These are phyloP conservation scores for Backusella macrospora DNA, from an alignment of 192 early-diverging fungal genomes.

Conservation along the genomic window DNA sequence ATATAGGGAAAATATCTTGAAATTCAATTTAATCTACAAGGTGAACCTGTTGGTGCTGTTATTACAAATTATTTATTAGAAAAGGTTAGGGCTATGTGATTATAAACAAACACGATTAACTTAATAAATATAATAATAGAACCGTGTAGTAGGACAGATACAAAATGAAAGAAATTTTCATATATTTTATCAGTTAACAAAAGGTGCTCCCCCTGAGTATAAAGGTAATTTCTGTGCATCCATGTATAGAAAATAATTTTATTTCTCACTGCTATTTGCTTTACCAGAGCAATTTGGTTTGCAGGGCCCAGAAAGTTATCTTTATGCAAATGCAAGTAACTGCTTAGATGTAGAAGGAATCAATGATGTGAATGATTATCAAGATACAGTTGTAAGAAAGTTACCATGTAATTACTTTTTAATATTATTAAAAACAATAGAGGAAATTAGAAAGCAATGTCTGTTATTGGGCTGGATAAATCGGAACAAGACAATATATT, in stretches of 20 bases:
- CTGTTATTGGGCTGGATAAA: conserved; percentile 81
- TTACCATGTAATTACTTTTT: not conserved
- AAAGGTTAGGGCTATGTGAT: too few species aligned
- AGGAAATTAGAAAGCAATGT: conserved; percentile 73
- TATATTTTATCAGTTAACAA: conserved; percentile 90
- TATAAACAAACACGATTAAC: too few species aligned
- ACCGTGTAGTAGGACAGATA: conserved; percentile 88
- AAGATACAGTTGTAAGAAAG: conserved; percentile 71
- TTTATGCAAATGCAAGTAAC: conserved; percentile 69
- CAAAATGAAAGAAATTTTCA: conserved; percentile 95
- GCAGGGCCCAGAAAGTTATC: conserved; percentile 73
- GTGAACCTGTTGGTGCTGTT: conserved; percentile 20
- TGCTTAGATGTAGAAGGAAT: conserved; percentile 91
- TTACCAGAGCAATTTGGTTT: conserved; percentile 60
- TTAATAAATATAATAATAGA: conserved; percentile 44
- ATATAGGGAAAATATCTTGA: conserved; percentile 88
- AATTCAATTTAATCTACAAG: conserved; percentile 83
- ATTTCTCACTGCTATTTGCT: conserved; percentile 4
- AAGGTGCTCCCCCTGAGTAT: conserved; percentile 68
- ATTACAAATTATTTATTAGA: conserved; percentile 30
- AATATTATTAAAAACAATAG: not conserved
- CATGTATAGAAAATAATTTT: not conserved
- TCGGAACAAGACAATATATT: conserved; percentile 86
- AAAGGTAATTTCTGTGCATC: conserved; percentile 48
- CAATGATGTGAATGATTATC: conserved; percentile 84